A percentile compares a stretch with the other conserved stretches of the same genome.
Conservation (phyloP, 495 filamentous ascomycete species). For the Aspergillus ellipticus region DNA sequence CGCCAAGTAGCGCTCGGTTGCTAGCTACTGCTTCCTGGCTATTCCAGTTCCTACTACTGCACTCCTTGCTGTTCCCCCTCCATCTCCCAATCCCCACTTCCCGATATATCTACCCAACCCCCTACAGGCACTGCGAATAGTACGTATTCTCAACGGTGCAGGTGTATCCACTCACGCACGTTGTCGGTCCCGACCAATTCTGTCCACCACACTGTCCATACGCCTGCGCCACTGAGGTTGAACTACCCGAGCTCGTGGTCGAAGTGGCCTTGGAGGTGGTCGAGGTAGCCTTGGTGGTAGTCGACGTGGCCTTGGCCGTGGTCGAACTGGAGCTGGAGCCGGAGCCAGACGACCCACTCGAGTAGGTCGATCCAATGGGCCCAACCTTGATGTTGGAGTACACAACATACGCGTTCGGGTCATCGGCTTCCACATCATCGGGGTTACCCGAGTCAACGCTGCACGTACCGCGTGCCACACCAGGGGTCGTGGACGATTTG, state of each 20-base stretch:
- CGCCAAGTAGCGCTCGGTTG: no score
- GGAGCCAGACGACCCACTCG: neutral
- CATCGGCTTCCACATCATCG: constrained; percentile 51
- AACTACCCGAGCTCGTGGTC: constrained; percentile 3
- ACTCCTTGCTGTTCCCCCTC: neutral
- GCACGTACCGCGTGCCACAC: constrained; percentile 65
- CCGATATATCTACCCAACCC: neutral
- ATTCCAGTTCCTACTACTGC: no score
- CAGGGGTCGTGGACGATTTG: constrained; percentile 48
- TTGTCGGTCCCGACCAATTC: constrained; percentile 35
- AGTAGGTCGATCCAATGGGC: constrained; percentile 60
- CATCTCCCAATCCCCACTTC: neutral
- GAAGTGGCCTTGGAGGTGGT: constrained; percentile 12
- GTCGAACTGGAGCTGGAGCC: constrained; percentile 5
- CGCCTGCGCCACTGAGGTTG: constrained; percentile 17
- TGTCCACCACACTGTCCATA: constrained; percentile 46
- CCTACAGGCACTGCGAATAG: constrained; percentile 39
- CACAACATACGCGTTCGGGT: constrained; percentile 54
- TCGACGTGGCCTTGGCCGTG: constrained; percentile 10
- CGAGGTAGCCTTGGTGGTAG: constrained; percentile 19
- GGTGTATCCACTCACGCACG: constrained; percentile 36
- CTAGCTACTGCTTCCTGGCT: no score
- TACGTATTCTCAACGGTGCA: constrained; percentile 35
- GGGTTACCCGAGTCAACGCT: constrained; percentile 57
- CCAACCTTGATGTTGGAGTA: constrained; percentile 70